These are phyloP conservation scores for Poa pratensis DNA, from an alignment of 176 grass and related monocot genomes.

Conservation along the genomic window DNA sequence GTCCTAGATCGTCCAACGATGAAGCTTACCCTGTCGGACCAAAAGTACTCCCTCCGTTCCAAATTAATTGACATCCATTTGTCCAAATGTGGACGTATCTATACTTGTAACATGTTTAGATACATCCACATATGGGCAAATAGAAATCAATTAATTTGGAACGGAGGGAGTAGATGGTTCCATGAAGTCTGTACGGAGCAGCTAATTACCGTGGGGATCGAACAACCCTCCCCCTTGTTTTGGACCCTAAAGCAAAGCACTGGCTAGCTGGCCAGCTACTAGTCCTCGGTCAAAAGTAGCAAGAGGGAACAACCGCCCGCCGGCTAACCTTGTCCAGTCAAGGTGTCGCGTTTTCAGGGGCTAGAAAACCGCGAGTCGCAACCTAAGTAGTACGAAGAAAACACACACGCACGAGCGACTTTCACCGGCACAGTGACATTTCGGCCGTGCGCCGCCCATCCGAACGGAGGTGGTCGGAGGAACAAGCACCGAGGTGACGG, in stretches of 20 bases:
- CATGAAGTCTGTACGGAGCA: neutral
- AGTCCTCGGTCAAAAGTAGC: neutral
- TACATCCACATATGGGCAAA: too few relatives aligned
- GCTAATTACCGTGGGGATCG: neutral
- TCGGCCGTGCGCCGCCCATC: constrained; percentile 2
- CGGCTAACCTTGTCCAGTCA: neutral
- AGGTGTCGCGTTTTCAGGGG: constrained; percentile 11
- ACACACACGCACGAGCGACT: neutral
- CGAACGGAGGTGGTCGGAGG: constrained; percentile 27
- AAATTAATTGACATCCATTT: too few relatives aligned
- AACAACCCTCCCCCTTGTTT: neutral
- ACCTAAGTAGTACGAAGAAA: neutral
- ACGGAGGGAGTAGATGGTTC: neutral
- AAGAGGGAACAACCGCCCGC: neutral
- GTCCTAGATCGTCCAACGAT: neutral
- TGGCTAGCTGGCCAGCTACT: too few relatives aligned
- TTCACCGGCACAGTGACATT: neutral
- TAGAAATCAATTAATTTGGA: too few relatives aligned
- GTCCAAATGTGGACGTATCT: too few relatives aligned
- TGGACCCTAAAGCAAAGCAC: neutral
- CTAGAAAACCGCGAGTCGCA: neutral
- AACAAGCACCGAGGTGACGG: neutral
- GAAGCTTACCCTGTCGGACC: too few relatives aligned
- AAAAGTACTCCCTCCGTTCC: too few relatives aligned
- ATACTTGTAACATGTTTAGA: too few relatives aligned